Evolutionary conservation across 768 basidiomycete genomes (phyloP), one percentile per base, ranked within the genome.

Genomic region (Gloeostereum incarnatum): DNA sequence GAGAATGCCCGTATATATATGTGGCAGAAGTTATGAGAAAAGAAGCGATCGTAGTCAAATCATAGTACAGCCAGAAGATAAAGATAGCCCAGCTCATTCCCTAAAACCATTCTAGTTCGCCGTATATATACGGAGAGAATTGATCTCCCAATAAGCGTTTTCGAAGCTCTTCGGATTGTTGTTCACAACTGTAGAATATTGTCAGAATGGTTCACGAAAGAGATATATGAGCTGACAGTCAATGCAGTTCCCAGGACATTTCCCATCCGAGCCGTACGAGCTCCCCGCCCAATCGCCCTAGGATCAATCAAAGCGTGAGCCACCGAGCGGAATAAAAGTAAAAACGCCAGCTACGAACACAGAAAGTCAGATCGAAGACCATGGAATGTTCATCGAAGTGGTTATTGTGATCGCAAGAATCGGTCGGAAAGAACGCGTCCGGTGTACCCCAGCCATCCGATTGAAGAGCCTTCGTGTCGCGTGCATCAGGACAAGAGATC

Each of bases 131-230:
- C 34, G 37, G 14, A 85, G 54, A 13, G 69, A 66, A 47, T 74
- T 72, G 54, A 87, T 65, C 44, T 73, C 74, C 80, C 81, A 87
- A 55, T 78, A 85, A 1, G 83, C 78, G 13, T 80, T 62, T 8
- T 43, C 27, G 56, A 85, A 85, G 9, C 64, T 67, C 4, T 49
- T 41, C 0, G 84, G 81, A 46, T 77, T 68, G 43, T 73, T 68
- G 52, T 74, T 54, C 21, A 84, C 81, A 45, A 66, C 77, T 79
- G 36, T 2, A 35, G 4, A 29, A 13, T 18, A 14, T 13, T 35
- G 36, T 19, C 21, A 38, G 34, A 20, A 32, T 39, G 21, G 4
- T 19, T 6, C 35, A 35, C 19, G 7, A 36, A 43, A 6, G 38
- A 18, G 21, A 13, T 4, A n/a, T 33, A 16, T 6, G 25, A 5